Base-by-base conservation (phyloP, 257 asterid species). In the Salvia hispanica region DNA sequence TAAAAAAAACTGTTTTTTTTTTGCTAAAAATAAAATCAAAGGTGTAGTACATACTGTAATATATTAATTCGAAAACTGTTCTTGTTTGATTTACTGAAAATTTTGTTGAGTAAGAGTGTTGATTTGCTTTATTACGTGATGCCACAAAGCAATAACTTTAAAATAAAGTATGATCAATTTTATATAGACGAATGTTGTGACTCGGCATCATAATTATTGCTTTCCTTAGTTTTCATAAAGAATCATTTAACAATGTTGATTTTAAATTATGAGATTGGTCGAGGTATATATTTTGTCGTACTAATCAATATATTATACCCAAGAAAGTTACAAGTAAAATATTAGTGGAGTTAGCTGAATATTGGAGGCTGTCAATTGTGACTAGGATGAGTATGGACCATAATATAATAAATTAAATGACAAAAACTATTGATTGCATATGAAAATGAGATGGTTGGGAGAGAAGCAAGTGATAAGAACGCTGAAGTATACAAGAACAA, bases 381-480 rank as follows among this genome's bases (percentile, higher is more conserved):
- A 16, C 18, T 47, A 6, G 31, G 31, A 25, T 47, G 14, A 53
- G 36, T 9, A 52, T 51, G 34, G 18, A 18, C 57, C 67, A 21
- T 33, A 10, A 25, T 25, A 1, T 25, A 1, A 1, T 25, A 25
- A 25, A 25, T 18, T 25, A 25, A 25, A 25, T 25, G 31, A 25
- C 31, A 25, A 25, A 52, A 61, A 11, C 25, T 50, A 10, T 58
- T 46, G 44, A 36, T 18, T 42, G 11, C 68, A 70, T 0, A 59
- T 25, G 42, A 33, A 15, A 28, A 8, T 5, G 43, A 18, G 21
- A 61, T 34, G 25, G 45, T 11, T 33, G 61, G 25, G 28, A 57
- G 12, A 47, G 15, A 40, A 21, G 21, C 34, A 64, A 53, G 25
- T 37, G 76, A 74, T 74, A 70, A 70, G 77, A 78, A 74, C 58